Base-by-base conservation (phyloP, 1,139 yeast species). In the Arxiozyma slooffiae region DNA sequence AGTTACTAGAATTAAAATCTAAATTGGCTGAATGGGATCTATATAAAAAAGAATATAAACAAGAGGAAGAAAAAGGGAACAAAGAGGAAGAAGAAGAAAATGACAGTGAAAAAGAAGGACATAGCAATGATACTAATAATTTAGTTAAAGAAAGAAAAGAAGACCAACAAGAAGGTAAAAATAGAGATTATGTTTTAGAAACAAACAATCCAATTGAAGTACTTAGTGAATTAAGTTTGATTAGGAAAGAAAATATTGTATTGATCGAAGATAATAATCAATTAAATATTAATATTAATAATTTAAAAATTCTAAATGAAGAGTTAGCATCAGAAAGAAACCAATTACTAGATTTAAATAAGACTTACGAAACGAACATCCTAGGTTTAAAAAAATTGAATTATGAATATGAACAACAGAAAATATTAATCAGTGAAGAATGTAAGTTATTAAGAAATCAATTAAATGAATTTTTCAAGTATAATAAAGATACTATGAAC, bases 341-440 rank as follows among this genome's bases (percentile, higher is more conserved):
- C 55, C 70, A 68, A 22, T 53, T 69, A 38, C 64, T 67, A 36
- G 70, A 69, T 38, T 52, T 66, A 26, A 59, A 58, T 42, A 57
- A 57, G 54, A 56, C 51, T 62, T 47, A 60, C 56, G 52, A 61
- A 59, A 26, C 70, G 67, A 63, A 66, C 69, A 53, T 69, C 66
- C 52, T 64, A 50, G 70, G 53, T 60, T 70, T 53, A 62, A 70
- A 50, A 67, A 81, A 61, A 52, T 50, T 71, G 8, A 69, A 69
- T 48, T 57, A 59, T 50, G 74, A 71, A 54, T 63, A 80, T 22
- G 81, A 81, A 52, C 74, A 78, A 50, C 83, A 80, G 54, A 75
- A 74, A 50, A 63, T 71, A 2, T 68, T 84, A 46, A 76, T 81
- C n/a, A 59, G 68, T n/a, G 79, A 79, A 55, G 94, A 85, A 60